Percentiles rank a stretch among this genome's conserved stretches.
phyloP scores from a whole-genome alignment of 2,329 filamentous ascomycete genomes.

The Drechslerella dactyloides region DNA sequence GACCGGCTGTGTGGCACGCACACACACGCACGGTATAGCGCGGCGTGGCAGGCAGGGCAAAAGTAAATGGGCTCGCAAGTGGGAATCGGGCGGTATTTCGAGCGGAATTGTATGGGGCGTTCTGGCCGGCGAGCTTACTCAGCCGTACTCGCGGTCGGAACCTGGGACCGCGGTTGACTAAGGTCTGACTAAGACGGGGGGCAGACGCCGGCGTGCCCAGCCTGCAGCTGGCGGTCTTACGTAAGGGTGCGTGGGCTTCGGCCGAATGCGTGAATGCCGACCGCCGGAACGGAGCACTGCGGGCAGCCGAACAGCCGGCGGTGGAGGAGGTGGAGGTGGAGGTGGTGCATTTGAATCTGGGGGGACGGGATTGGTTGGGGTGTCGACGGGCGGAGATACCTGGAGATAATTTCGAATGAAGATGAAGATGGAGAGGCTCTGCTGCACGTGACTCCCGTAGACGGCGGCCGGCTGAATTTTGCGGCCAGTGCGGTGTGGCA shows the following conservation, averaged over 20 bases:
- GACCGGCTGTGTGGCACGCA: too few relatives aligned
- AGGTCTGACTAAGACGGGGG: conserved; percentile 32
- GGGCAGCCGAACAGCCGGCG: too few relatives aligned
- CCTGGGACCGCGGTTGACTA: conserved; percentile 38
- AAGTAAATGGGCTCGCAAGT: conserved; percentile 1
- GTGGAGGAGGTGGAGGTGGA: too few relatives aligned
- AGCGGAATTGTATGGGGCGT: conserved; percentile 38
- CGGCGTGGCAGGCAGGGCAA: background rate
- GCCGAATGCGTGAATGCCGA: too few relatives aligned
- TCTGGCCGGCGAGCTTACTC: conserved; percentile 42
- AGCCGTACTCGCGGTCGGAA: conserved; percentile 50
- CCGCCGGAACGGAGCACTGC: too few relatives aligned
- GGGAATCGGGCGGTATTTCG: conserved; percentile 43
- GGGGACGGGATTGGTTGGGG: conserved; percentile 7
- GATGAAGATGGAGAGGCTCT: too few relatives aligned
- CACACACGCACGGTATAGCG: too few relatives aligned
- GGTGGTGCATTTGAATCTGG: too few relatives aligned
- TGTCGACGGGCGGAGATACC: background rate
- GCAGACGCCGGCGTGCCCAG: background rate
- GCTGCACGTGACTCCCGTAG: too few relatives aligned
- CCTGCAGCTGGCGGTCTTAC: background rate
- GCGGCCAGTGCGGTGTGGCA: background rate
- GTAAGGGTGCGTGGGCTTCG: too few relatives aligned
- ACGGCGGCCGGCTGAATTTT: background rate
- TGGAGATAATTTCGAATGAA: background rate